These are phyloP conservation scores for Suillus decipiens DNA, from an alignment of 768 basidiomycete species.

Conservation along the genomic window DNA sequence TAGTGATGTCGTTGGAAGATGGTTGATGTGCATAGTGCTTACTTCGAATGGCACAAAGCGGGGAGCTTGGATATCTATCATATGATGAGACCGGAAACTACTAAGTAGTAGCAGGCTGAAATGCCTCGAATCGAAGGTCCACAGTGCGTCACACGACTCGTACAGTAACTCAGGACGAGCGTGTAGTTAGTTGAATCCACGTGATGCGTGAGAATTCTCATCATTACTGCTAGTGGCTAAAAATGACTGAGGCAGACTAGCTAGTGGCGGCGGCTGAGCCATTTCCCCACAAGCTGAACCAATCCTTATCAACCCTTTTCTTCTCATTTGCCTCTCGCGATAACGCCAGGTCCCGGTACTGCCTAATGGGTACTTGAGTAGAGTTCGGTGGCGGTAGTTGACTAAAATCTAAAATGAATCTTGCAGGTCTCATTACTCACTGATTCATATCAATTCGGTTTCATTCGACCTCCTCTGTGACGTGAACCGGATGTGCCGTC, in stretches of 20 bases:
- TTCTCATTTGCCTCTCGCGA: neutral
- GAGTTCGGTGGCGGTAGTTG: neutral
- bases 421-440: neutral
- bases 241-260: neutral
- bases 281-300: neutral
- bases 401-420: neutral
- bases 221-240: neutral
- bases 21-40: neutral
- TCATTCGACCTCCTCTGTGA: neutral
- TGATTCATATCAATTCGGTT: neutral
- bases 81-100: neutral
- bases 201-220: neutral
- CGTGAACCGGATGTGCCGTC: neutral
- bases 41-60: neutral
- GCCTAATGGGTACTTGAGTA: neutral
- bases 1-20: neutral
- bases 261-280: neutral
- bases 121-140: conserved; percentile 1
- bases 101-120: neutral
- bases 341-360: neutral
- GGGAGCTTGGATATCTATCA: neutral
- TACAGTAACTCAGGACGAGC: neutral
- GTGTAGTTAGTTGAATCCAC: neutral
- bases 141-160: neutral
- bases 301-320: neutral